phyloP scores from a whole-genome alignment of 106 monocot genomes.

The Apostasia shenzhenica region DNA sequence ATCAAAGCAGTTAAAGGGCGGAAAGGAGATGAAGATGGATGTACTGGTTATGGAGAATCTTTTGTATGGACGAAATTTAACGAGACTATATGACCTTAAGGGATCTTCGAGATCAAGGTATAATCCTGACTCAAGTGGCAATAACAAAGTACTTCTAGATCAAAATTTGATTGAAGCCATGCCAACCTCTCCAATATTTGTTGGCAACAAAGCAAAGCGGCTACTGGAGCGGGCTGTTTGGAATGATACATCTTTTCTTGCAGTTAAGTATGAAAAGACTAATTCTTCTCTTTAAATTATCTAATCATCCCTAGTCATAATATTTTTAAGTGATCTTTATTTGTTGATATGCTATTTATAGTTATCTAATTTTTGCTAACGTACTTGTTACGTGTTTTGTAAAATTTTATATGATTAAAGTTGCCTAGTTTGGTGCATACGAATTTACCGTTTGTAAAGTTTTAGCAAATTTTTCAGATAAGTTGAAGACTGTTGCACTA shows the following conservation, averaged over 20 bases:
- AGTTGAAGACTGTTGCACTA: no score
- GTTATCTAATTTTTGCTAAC: not conserved
- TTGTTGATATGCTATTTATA: not conserved
- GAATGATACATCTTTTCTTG: constrained; percentile 94
- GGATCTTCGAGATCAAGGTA: constrained; percentile 88
- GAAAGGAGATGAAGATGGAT: constrained; percentile 80
- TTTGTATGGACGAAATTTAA: constrained; percentile 56
- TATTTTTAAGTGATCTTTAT: not conserved
- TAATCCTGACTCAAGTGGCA: constrained; percentile 82
- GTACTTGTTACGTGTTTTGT: not conserved
- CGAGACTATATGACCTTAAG: constrained; percentile 84
- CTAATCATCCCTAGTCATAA: not conserved
- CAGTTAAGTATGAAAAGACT: constrained; percentile 35
- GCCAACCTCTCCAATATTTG: constrained; percentile 97
- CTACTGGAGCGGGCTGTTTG: constrained; percentile 92
- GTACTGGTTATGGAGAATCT: constrained; percentile 97
- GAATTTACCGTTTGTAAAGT: no score
- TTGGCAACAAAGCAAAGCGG: constrained; percentile 88
- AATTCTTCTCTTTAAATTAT: not conserved
- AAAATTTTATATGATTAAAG: no score
- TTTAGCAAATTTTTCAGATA: no score
- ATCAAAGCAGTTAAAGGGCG: constrained; percentile 57
- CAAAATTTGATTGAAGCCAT: constrained; percentile 88
- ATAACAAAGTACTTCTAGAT: constrained; percentile 90
- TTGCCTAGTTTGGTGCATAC: no score